Evolutionary conservation across 305 asterid genomes (phyloP).

Genomic region (Coffea humblotiana): DNA sequence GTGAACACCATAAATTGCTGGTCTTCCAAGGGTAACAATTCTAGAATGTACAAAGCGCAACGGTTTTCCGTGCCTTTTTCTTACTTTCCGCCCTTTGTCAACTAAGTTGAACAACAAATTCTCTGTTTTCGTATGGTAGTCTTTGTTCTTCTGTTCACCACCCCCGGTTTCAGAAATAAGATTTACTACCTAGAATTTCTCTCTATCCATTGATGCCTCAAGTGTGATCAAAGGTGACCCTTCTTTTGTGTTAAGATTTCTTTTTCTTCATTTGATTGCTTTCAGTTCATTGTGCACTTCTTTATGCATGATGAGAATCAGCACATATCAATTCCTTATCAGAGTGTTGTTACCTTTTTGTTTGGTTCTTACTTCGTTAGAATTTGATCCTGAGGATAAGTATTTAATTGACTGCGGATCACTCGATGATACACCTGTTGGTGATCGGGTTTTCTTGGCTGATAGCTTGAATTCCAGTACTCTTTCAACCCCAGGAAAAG

Average conservation of each 20-base stretch:
- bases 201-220: slow-evolving; percentile 5
- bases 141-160: not conserved
- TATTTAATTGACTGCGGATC: slow-evolving; percentile 44
- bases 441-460: slow-evolving; percentile 35
- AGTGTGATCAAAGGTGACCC: not conserved
- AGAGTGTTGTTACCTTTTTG: slow-evolving; percentile 12
- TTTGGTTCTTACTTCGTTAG: slow-evolving; percentile 20
- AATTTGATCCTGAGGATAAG: slow-evolving; percentile 37
- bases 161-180: not conserved
- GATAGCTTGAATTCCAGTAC: slow-evolving; percentile 24
- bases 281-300: slow-evolving; percentile 4
- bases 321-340: not conserved
- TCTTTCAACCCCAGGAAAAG: slow-evolving; percentile 26
- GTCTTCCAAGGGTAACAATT: not conserved
- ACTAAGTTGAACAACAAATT: not conserved
- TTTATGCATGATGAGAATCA: slow-evolving; percentile 8
- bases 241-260: not conserved
- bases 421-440: slow-evolving; percentile 20
- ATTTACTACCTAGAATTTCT: not conserved
- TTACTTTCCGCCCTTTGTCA: not conserved
- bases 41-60: not conserved
- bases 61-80: not conserved
- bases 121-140: not conserved
- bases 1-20: slow-evolving; percentile 9
- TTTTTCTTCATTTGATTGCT: not conserved